A percentile compares a stretch with the other conserved stretches of the same genome.
phyloP scores from a whole-genome alignment of 106 monocot species.

The Allium cepa region DNA sequence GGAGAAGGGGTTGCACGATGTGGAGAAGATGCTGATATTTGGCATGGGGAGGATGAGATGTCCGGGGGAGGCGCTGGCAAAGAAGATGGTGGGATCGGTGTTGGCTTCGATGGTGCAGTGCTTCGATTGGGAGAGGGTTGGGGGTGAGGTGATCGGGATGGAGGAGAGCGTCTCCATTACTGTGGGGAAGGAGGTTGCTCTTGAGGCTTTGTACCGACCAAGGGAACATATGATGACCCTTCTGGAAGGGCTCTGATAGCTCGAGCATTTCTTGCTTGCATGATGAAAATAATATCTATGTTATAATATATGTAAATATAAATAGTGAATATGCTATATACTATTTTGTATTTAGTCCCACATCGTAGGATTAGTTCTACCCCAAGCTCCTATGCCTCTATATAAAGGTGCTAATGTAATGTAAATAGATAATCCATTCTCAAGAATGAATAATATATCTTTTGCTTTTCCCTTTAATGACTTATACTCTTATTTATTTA shows the following conservation, averaged over 20 bases:
- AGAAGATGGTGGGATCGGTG: not conserved
- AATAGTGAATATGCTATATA: no score
- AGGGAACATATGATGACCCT: not conserved
- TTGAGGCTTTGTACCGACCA: constrained; percentile 6
- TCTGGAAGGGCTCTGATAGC: not conserved
- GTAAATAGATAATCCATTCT: no score
- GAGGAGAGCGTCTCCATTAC: not conserved
- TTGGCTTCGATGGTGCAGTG: constrained; percentile 19
- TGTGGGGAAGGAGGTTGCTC: constrained; percentile 3
- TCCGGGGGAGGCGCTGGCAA: constrained; percentile 9
- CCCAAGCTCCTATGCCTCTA: no score
- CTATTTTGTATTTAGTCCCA: no score
- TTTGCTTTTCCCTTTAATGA: no score
- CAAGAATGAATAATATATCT: no score
- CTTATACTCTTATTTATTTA: no score
- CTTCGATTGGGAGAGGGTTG: constrained; percentile 18
- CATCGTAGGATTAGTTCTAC: no score
- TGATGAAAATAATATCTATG: no score
- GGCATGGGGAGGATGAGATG: not conserved
- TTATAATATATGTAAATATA: no score
- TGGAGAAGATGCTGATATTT: not conserved
- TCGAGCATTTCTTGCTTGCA: no score
- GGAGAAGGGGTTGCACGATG: not conserved
- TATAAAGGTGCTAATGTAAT: no score
- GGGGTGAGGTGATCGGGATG: not conserved